Conservation (phyloP, 768 basidiomycete species). For the Podaxis sp. region DNA sequence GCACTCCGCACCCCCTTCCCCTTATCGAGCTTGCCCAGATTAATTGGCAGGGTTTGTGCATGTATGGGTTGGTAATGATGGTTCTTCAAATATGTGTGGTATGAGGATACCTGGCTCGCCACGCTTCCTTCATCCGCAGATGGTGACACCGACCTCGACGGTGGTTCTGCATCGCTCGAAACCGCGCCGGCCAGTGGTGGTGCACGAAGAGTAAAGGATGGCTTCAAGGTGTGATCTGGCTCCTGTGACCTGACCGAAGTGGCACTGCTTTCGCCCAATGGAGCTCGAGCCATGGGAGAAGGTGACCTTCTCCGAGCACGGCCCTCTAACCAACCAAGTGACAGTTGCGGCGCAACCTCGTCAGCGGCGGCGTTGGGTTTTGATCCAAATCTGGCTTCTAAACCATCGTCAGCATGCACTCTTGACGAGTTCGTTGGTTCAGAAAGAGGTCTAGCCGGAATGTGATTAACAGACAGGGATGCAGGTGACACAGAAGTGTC, state of each 20-base stretch:
- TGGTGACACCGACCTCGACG: slow-evolving; percentile 19
- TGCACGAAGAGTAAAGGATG: slow-evolving; percentile 9
- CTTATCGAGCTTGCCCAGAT: neutral
- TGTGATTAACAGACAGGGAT: neutral
- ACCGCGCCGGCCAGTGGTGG: slow-evolving; percentile 15
- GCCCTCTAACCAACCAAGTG: neutral
- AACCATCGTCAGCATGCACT: neutral
- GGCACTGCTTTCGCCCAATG: neutral
- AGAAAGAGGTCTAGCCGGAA: slow-evolving; percentile 1
- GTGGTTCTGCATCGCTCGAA: slow-evolving; percentile 27
- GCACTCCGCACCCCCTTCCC: neutral
- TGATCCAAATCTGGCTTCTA: neutral
- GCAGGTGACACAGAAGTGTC: neutral
- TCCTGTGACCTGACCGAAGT: neutral
- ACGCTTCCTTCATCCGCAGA: slow-evolving; percentile 17
- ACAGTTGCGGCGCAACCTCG: neutral
- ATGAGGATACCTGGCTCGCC: slow-evolving; percentile 14
- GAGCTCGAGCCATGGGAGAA: slow-evolving; percentile 8
- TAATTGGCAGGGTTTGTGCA: neutral
- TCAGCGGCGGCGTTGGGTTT: neutral
- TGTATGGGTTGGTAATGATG: slow-evolving; percentile 9
- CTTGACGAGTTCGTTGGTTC: neutral
- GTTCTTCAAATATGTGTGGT: slow-evolving; percentile 8
- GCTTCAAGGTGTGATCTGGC: slow-evolving; percentile 1
- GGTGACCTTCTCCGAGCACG: neutral